Percentiles rank a stretch among this genome's conserved stretches.
Evolutionary conservation across 768 basidiomycete genomes (phyloP).

Genomic region (Sutorius australiensis): DNA sequence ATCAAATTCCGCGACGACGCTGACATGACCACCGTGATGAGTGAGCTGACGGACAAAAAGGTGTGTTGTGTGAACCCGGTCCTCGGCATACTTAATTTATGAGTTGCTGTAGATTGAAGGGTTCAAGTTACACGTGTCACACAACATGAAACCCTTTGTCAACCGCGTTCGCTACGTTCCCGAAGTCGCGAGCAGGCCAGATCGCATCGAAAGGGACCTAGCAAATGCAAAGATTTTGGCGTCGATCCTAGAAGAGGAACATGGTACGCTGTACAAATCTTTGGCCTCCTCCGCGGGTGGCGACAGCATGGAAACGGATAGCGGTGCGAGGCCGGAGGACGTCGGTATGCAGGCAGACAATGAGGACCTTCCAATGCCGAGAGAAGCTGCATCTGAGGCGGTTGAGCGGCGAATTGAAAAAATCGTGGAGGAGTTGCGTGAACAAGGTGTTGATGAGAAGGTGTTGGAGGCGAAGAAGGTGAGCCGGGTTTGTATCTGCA

Average conservation of each 20-base stretch:
- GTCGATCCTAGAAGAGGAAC: constrained; percentile 70
- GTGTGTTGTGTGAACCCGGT: constrained; percentile 36
- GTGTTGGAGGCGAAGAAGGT: constrained; percentile 72
- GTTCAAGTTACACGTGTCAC: constrained; percentile 89
- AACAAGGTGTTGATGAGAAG: constrained; percentile 66
- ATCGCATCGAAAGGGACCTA: constrained; percentile 78
- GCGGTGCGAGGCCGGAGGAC: constrained; percentile 29
- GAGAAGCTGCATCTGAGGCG: constrained; percentile 67
- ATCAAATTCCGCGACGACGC: constrained; percentile 80
- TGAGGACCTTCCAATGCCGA: constrained; percentile 48
- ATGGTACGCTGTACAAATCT: constrained; percentile 45
- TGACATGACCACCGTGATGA: constrained; percentile 71
- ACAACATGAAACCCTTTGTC: constrained; percentile 72
- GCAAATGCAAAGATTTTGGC: constrained; percentile 72
- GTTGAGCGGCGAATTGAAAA: constrained; percentile 81
- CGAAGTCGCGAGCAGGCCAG: constrained; percentile 74
- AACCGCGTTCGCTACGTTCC: constrained; percentile 79
- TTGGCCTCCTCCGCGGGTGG: constrained; percentile 15
- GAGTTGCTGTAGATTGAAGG: constrained; percentile 70
- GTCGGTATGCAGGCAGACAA: constrained; percentile 35
- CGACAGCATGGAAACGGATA: constrained; percentile 27
- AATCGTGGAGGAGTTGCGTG: constrained; percentile 64
- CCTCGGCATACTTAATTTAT: constrained; percentile 4
- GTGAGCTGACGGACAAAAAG: constrained; percentile 80
- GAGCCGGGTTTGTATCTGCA: constrained; percentile 20